Evolutionary conservation across 345 rosid species (phyloP), one percentile per base, ranked within the genome.

Genomic region (Salix dunnii): DNA sequence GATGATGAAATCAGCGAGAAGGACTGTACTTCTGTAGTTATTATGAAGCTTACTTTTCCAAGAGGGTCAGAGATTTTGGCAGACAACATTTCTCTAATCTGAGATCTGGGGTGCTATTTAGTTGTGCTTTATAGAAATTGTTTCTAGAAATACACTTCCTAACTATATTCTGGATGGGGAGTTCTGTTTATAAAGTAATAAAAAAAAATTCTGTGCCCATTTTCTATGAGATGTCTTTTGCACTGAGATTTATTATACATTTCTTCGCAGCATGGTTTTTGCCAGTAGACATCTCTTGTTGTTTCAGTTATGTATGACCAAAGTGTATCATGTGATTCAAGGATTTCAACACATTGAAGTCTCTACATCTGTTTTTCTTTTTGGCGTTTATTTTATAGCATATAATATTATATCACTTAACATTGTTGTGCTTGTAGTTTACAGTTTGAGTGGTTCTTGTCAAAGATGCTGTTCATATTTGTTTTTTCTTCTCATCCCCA

Each of bases 341-440:
- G 42, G 70, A 70, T 70, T 70, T 70, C 55, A 48, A 9, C 40
- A 70, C 25, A 31, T 70, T 70, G 40, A 35, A 46, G 73, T 30
- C 14, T 38, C 25, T 42, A 38, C 25, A 36, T 67, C 48, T 40
- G 43, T 40, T 40, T 40, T 40, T 40, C 6, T 1, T 21, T 36
- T 10, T 4, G 12, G 7, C 2, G 28, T n/a, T 67, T 67, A 38
- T 36, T 36, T 67, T 9, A 36, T 38, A 20, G 48, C 2, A n/a
- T 36, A 21, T 3, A 18, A 36, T 67, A 20, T 21, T n/a, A 6
- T 20, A 42, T 35, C 42, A n/a, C 38, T 67, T 36, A 11, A 36
- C 38, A 8, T 67, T 33, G 20, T 9, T 38, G 27, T 36, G n/a
- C 5, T 67, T 42, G 0, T 21, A 42, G 48, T 3, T 2, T 21